Conservation (phyloP, 2,329 filamentous ascomycete species). For the Ustilaginoidea virens region DNA sequence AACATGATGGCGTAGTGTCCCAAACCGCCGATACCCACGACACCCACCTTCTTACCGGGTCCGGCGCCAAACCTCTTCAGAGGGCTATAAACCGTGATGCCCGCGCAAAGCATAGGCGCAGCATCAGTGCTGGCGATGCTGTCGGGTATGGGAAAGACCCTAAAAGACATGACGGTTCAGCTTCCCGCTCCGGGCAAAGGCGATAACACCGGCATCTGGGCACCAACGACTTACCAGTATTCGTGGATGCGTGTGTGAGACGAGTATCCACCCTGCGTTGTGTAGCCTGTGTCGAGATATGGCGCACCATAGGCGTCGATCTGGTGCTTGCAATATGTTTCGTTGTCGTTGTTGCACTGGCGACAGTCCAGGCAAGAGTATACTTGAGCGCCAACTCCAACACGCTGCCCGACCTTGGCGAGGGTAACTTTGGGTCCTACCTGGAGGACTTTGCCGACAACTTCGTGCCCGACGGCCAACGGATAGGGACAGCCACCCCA, state of each 20-base stretch:
- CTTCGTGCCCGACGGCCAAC: constrained; percentile 56
- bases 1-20: constrained; percentile 61
- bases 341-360: constrained; percentile 30
- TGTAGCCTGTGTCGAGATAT: constrained; percentile 41
- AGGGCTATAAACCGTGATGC: constrained; percentile 59
- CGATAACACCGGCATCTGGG: too few relatives aligned
- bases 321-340: constrained; percentile 32
- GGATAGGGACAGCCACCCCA: constrained; percentile 50
- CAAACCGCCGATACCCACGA: constrained; percentile 58
- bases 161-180: too few relatives aligned
- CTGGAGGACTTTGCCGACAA: constrained; percentile 52
- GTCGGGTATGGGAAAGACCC: constrained; percentile 44
- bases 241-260: constrained; percentile 33
- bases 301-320: constrained; percentile 42
- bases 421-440: constrained; percentile 37
- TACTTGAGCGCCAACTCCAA: constrained; percentile 43
- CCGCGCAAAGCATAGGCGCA: constrained; percentile 63
- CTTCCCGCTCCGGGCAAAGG: too few relatives aligned
- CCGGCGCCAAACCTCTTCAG: constrained; percentile 51
- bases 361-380: constrained; percentile 34
- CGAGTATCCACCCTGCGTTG: constrained; percentile 49
- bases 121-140: constrained; percentile 29
- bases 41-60: constrained; percentile 54
- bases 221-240: too few relatives aligned
- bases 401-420: constrained; percentile 40